Evolutionary conservation across 1,284 basidiomycete genomes (phyloP), one percentile per base, ranked within the genome.

Genomic region (Flammula alnicola): DNA sequence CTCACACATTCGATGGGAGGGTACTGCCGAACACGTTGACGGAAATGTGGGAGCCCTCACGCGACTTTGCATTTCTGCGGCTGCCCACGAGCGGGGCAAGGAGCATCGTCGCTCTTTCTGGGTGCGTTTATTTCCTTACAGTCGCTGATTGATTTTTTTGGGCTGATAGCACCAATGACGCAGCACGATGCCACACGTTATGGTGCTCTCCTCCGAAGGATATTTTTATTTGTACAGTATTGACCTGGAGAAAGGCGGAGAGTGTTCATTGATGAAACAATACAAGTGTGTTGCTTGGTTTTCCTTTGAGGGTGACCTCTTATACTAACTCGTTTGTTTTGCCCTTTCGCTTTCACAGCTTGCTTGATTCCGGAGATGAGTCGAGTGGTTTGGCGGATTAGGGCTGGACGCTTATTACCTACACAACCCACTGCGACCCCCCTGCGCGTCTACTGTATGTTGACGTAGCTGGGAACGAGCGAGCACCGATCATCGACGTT

Each of bases 211-310:
- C 0, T 92, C 92, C 0, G 95, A 98, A 57, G 96, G 96, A 0
- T 90, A 93, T 60, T 97, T 98, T 67, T 98, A 98, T 66, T 86
- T 88, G 6, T 99, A 99, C 70, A 91, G 82, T 62, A 96, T 99
- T 63, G 96, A 99, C 70, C 73, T 99, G 47, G 95, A 99, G 69
- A 88, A 90, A 45, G 97, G 97, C 8, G 97, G 96, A 3, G 96
- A 99, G 68, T 98, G 97, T 62, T 81, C 89, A 6, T 69, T 99
- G 59, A 88, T 93, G 79, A 97, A 97, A 73, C 94, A 96, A 68
- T 96, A 95, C 64, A 91, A 81, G 81, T 83, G 32, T 39, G 5
- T 19, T 16, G 42, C 16, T 42, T 2, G 35, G 3, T 27, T 41
- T 8, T 29, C 9, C 8, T n/a, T n/a, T n/a, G n/a, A n/a, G n/a